Evolutionary conservation across 768 basidiomycete genomes (phyloP), one percentile per base, ranked within the genome.

Genomic region (Trametes maxima): DNA sequence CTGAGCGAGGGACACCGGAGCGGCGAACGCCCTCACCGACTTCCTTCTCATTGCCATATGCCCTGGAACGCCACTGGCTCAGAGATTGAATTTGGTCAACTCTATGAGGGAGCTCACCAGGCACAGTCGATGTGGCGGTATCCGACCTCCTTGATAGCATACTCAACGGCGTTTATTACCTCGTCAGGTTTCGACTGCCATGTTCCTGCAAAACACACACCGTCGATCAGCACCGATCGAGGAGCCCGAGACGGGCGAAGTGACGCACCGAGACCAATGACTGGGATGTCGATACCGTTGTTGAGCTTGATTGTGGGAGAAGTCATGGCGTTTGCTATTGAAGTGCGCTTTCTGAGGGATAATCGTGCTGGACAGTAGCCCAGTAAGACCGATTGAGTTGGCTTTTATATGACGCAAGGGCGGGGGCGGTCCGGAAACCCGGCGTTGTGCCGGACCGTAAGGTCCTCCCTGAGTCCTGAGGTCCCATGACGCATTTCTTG

Each of bases 121-220:
- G 89, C 90, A 71, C 86, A 90, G 73, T 89, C 89, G 64, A 88
- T 85, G 70, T 86, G 92, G 72, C 82, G 81, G 76, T 93, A 94
- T 12, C 92, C 92, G 36, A 74, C 79, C 57, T 84, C 83, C 64
- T 86, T 88, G 63, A 95, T 74, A 1, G 92, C 92, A 65, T 82
- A 81, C 57, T 81, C 79, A 25, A 95, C 94, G 2, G 94, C 94
- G 42, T 76, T 65, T 13, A 77, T 75, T 36, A 91, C 92, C 64
- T 92, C 86, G 50, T 88, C 87, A 3, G 88, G 78, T 65, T 85
- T 82, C 44, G 88, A 86, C 73, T 90, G 87, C 90, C 90, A 94
- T 16, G 93, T 94, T 16, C 91, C 91, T 88, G 51, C 53, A 46
- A n/a, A n/a, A 75, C 72, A n/a, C 10, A 42, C 12, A 1, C 36